Base-by-base conservation (phyloP, 2,329 filamentous ascomycete species). In the Fusarium proliferatum region DNA sequence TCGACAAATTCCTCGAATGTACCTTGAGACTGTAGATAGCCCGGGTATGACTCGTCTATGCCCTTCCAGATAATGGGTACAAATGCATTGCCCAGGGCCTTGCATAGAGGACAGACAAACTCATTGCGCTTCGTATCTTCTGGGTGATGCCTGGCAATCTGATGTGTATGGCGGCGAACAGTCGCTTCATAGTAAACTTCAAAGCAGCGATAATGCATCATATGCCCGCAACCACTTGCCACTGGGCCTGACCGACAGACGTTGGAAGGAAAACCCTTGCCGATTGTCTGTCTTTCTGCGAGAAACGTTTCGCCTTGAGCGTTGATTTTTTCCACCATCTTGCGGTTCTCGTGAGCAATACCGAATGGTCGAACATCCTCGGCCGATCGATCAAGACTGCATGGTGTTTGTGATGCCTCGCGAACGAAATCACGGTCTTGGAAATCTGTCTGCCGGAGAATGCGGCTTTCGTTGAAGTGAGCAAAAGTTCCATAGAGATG, bases 141-240 rank as follows among this genome's bases (percentile, higher is more conserved):
- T 0, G 96, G 96, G 77, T 98, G 96, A 77, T 97, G 94, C 19
- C 96, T 90, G 12, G 96, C 95, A 81, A 99, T 97, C 81, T 99
- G 96, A 77, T 96, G 94, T 26, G 89, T 90, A 80, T 99, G 97
- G 43, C 96, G 90, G 68, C 95, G 89, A 60, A 92, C 88, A 1
- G 94, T 97, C 8, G 96, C 94, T 51, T 93, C 90, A 73, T 94
- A 93, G 79, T 98, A 99, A 45, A 93, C 90, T 78, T 98, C 95
- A 80, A 99, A 99, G 83, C 96, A 99, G 75, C 90, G 91, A 81
- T 94, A 98, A 81, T 99, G 96, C 96, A 99, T 99, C 79, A 99
- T 97, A 81, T 99, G 96, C 6, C 96, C 96, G 82, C 96, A 99
- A 15, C 96, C 94, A 41, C 93, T 94, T 16, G 95, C 94, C 4